Base-by-base conservation (phyloP, 805 yeast genomes). In the Saturnispora serradocipensis region DNA sequence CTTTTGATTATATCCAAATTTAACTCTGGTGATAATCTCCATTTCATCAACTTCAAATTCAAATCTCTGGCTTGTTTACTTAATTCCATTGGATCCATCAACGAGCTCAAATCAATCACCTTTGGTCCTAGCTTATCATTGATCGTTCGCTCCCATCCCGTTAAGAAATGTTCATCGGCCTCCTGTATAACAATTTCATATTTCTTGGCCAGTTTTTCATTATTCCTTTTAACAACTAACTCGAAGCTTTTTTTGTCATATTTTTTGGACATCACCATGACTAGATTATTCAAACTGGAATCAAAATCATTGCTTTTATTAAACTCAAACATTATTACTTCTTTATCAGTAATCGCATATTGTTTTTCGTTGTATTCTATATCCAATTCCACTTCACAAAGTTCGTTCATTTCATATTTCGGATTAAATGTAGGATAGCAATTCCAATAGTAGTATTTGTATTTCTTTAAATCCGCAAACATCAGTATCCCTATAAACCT, bases 11-110 rank as follows among this genome's bases (percentile, higher is more conserved):
- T 62, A 5, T 86, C 90, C 45, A 93, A 71, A 61, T 93, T 78
- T 3, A 93, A 63, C 8, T 80, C 75, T 0, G 99, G 98, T 0
- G 87, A 88, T 16, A 93, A 78, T 58, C 99, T 75, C 99, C 99
- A 93, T 63, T 89, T 88, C 99, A 93, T 93, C 44, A 93, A 71
- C 68, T 88, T 87, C 53, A 93, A 71, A 62, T 93, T 93, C 52
- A 93, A 74, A 64, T 90, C 97, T 5, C 89, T 90, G 0, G 97
- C 91, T 66, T 95, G 98, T 54, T 84, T 86, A 0, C 97, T 91
- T 22, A 93, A 71, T 56, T 85, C 82, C 11, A 73, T 56, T 0
- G 99, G 99, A 63, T 91, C 82, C 36, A 91, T 80, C 43, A 93
- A 70, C 0, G 88, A 69, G 1, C 93, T 89, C 50, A 93, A 66